phyloP scores from a whole-genome alignment of 2,329 filamentous ascomycete species.

The Aspergillus tanneri region DNA sequence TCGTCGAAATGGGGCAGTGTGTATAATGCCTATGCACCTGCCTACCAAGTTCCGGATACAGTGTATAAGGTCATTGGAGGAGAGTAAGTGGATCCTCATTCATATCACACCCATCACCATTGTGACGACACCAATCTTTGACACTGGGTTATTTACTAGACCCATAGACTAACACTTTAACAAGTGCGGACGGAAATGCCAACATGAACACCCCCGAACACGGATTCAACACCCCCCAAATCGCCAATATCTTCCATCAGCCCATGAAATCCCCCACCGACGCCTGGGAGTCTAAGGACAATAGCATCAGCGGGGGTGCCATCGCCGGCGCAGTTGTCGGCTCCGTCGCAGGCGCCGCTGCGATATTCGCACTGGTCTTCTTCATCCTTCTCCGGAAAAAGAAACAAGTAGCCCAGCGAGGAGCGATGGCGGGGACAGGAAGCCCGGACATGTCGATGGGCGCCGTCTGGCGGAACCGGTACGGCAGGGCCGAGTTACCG shows the following conservation, averaged over 20 bases:
- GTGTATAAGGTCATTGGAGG: slow-evolving; percentile 32
- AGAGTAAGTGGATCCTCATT: slow-evolving; percentile 7
- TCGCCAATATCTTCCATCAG: slow-evolving; percentile 1
- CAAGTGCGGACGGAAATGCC: slow-evolving; percentile 1
- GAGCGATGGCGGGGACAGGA: background rate
- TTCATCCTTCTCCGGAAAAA: background rate
- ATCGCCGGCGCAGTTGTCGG: slow-evolving; percentile 1
- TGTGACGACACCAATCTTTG: too few relatives aligned
- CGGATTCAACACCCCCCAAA: background rate
- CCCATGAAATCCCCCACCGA: background rate
- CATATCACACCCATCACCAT: background rate
- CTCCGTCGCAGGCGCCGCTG: background rate
- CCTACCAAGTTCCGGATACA: slow-evolving; percentile 27
- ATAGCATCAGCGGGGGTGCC: background rate
- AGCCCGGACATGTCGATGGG: background rate
- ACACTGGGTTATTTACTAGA: too few relatives aligned
- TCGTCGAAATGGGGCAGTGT: slow-evolving; percentile 30
- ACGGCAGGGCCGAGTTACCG: background rate
- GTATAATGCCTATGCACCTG: slow-evolving; percentile 25
- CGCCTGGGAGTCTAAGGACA: background rate
- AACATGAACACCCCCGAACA: background rate
- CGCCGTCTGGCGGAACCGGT: background rate
- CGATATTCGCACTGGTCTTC: background rate
- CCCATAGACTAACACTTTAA: background rate
- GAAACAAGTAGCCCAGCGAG: background rate